phyloP scores from a whole-genome alignment of 1,284 basidiomycete genomes.

The Cystobasidium sp. region DNA sequence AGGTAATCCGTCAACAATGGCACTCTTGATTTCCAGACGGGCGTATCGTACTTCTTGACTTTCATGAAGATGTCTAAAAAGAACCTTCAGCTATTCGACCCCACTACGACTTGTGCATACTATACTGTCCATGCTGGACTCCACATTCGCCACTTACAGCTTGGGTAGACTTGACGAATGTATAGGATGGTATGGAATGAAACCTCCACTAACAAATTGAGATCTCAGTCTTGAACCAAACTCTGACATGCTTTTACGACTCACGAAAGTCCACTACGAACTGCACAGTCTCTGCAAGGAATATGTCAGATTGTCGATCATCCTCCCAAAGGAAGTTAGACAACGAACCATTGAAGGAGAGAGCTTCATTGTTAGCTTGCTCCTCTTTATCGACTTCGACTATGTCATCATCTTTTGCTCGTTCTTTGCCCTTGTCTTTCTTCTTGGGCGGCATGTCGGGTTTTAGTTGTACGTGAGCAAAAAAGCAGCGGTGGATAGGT shows the following conservation, averaged over 20 bases:
- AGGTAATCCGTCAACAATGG: slow-evolving; percentile 86
- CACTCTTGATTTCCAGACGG: slow-evolving; percentile 88
- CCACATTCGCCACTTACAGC: slow-evolving; percentile 52
- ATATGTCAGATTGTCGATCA: slow-evolving; percentile 8
- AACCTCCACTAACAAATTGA: too few species aligned
- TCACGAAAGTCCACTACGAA: slow-evolving; percentile 49
- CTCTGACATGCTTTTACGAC: slow-evolving; percentile 2
- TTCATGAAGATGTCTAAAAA: slow-evolving; percentile 74
- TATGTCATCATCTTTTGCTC: slow-evolving; percentile 24
- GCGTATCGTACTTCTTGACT: slow-evolving; percentile 82
- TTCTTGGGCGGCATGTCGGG: slow-evolving; percentile 10
- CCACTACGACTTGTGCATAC: neutral
- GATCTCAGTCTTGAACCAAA: neutral
- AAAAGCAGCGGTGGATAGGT: neutral
- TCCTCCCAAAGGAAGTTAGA: neutral
- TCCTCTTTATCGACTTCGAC: slow-evolving; percentile 18
- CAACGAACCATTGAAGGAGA: slow-evolving; percentile 27
- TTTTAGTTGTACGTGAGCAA: neutral
- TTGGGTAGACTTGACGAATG: slow-evolving; percentile 84
- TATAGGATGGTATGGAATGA: slow-evolving; percentile 90
- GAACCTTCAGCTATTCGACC: too few species aligned
- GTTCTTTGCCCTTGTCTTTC: slow-evolving; percentile 36
- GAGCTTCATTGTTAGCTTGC: neutral
- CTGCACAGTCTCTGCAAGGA: slow-evolving; percentile 46
- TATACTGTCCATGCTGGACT: neutral